A percentile compares a stretch with the other conserved stretches of the same genome.
Evolutionary conservation across 2,329 filamentous ascomycete species (phyloP).

Genomic region (Eutypella sp.): DNA sequence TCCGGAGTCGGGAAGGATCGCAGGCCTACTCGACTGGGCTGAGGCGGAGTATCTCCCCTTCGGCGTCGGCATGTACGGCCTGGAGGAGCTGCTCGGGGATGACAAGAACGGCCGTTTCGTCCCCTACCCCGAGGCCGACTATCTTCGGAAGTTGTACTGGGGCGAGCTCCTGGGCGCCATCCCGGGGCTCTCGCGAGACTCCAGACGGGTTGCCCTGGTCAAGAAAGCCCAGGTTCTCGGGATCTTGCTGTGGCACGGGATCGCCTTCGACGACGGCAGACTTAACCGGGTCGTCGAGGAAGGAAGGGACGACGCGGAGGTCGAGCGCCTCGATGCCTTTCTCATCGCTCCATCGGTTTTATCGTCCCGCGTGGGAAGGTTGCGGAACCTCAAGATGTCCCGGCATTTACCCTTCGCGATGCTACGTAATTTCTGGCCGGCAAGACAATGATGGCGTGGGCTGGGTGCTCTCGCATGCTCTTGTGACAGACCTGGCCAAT

Average conservation of each 20-base stretch:
- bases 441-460: constrained; percentile 4
- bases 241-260: constrained; percentile 58
- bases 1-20: constrained; percentile 36
- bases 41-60: constrained; percentile 58
- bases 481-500: no score
- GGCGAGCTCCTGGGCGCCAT: constrained; percentile 28
- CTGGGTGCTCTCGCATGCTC: no score
- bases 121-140: constrained; percentile 39
- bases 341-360: constrained; percentile 16
- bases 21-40: constrained; percentile 59
- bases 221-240: constrained; percentile 44
- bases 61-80: constrained; percentile 54
- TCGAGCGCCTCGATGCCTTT: constrained; percentile 43
- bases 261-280: constrained; percentile 56
- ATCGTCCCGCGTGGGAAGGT: constrained; percentile 1
- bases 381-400: constrained; percentile 4
- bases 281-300: constrained; percentile 54
- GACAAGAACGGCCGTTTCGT: constrained; percentile 31
- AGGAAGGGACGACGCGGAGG: constrained; percentile 44
- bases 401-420: constrained; percentile 7
- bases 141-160: constrained; percentile 49
- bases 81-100: constrained; percentile 55
- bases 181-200: constrained; percentile 26
- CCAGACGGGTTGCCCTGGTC: constrained; percentile 26
- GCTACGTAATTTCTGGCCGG: constrained; percentile 10